Base-by-base conservation (phyloP, 2,329 filamentous ascomycete species). In the Sclerotinia minor region DNA sequence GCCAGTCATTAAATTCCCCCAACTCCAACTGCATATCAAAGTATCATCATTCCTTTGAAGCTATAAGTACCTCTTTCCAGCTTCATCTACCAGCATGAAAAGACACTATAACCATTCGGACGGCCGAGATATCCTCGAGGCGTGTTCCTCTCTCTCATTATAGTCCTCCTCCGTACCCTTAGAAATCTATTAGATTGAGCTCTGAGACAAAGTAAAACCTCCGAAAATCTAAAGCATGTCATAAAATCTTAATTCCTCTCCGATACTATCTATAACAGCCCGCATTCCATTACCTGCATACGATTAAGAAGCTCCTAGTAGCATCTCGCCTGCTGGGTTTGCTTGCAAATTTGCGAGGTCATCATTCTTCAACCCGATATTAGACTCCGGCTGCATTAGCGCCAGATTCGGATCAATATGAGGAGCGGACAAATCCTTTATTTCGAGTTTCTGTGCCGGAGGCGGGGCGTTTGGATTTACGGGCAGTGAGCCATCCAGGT, bases 401-500 rank as follows among this genome's bases (percentile, higher is more conserved):
- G 29, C 29, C 2, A 38, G 21, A 9, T 32, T 47, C 7, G 21
- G 21, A 17, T 24, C 45, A 21, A 15, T 21, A 13, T 61, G 15
- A 24, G 58, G 29, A 4, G 29, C 21, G 6, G 58, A 21, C 32
- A 61, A 19, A 21, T 61, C 45, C n/a, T 49, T 61, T 19, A 61
- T 50, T 6, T 61, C 58, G 21, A 50, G 58, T 35, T 61, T 50
- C 21, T 35, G 58, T 15, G 44, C 44, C 15, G 45, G 58, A 50
- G 29, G 29, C 15, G 58, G 58, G 4, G 58, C 45, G 2, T 61
- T 61, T 38, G 58, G 58, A 49, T 61, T 61, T 24, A 50, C 13
- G 21, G 58, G 58, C 5, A 61, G 58, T 17, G 58, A 61, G 29
- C 58, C 58, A 38, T 61, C 58, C 29, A 61, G 8, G 19, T 61